Percentiles rank a stretch among this genome's conserved stretches.
phyloP scores from a whole-genome alignment of 208 protist genomes.

The Naegleria gruberi region DNA sequence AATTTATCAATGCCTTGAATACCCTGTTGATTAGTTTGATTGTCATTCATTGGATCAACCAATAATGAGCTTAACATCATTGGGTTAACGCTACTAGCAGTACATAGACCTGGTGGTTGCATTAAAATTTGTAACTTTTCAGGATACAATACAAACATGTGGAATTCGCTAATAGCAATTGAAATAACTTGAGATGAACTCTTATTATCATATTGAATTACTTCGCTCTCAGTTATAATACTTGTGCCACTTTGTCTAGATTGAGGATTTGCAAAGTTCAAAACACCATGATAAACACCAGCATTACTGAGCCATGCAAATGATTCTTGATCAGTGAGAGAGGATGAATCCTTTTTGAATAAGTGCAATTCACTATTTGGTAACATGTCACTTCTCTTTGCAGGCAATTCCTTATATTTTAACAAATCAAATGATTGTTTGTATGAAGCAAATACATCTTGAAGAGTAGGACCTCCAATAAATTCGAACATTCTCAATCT shows the following conservation, averaged over 20 bases:
- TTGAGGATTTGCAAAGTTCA: not conserved
- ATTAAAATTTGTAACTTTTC: constrained; percentile 62
- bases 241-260: not conserved
- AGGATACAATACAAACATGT: constrained; percentile 77
- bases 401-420: not conserved
- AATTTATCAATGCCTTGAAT: not conserved
- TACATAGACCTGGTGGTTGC: constrained; percentile 58
- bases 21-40: not conserved
- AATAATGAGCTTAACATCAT: not conserved
- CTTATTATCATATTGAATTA: constrained; percentile 20
- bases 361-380: constrained; percentile 37
- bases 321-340: not conserved
- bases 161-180: constrained; percentile 76
- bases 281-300: not conserved
- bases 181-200: not conserved
- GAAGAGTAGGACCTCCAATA: constrained; percentile 51
- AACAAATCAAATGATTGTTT: constrained; percentile 22
- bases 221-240: not conserved
- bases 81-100: not conserved
- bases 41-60: not conserved
- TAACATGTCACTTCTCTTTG: not conserved
- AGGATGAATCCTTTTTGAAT: constrained; percentile 19
- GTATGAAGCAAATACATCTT: constrained; percentile 47
- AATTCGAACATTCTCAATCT: constrained; percentile 55
- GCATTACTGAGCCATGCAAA: not conserved